Base-by-base conservation (phyloP, 2,329 filamentous ascomycete species). In the Fusarium sublunatum region DNA sequence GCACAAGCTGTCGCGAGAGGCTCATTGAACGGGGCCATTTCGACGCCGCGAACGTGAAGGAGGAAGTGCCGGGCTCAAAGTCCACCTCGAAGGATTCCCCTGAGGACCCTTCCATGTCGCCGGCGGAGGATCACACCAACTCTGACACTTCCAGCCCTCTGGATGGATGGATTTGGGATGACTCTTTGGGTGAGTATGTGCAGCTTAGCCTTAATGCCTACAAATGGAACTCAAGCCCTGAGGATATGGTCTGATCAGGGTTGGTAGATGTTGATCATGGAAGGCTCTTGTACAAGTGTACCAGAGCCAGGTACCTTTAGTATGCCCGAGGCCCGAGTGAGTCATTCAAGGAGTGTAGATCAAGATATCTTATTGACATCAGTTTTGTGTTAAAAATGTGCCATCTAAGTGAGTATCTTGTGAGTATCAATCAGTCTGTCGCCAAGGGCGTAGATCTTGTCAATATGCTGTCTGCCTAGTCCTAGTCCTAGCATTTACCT, bases 171-270 rank as follows among this genome's bases (percentile, higher is more conserved):
- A 13, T 8, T 13, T 58, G 58, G 59, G 52, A 52, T 26, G 29
- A 31, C n/a, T 47, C 36, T 2, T 36, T 38, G 8, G 29, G 38
- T 1, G 38, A 28, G 29, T 62, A 46, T 47, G 52, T 62, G 11
- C 45, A 62, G 22, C 32, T 36, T 25, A 38, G 45, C 5, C 42
- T 29, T 12, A 58, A 57, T 24, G 32, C 6, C 9, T 62, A 53
- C 10, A 36, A 28, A 6, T 38, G 39, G 6, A 63, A 62, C 5
- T 11, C 15, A 6, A 43, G 19, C 7, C 59, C 52, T 2, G 42
- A 48, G 31, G 35, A 62, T 6, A 58, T 62, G 46, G 52, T 62
- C n/a, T 58, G 31, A 62, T 22, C 12, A 7, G 22, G 22, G 12
- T 12, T 19, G 7, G 15, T 19, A 7, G 12, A n/a, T 28, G 12